Evolutionary conservation across 305 asterid genomes (phyloP).

Genomic region (Rubia tinctorum): DNA sequence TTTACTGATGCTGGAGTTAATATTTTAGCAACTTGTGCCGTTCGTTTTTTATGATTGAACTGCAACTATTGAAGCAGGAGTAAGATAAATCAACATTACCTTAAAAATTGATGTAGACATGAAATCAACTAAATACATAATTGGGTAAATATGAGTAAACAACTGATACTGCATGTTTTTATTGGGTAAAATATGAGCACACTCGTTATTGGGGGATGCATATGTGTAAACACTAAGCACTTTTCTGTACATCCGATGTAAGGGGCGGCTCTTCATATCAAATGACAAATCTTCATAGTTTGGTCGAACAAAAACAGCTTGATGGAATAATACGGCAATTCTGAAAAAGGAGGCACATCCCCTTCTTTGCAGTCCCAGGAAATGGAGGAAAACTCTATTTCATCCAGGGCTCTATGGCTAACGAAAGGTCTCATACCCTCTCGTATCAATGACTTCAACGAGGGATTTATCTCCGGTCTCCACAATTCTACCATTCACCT

Average conservation of each 20-base stretch:
- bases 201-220: background rate
- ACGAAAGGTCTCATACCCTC: slow-evolving; percentile 76
- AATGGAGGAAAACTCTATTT: background rate
- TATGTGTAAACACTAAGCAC: background rate
- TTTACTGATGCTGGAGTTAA: background rate
- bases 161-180: background rate
- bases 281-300: background rate
- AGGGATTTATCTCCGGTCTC: slow-evolving; percentile 78
- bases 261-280: background rate
- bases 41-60: background rate
- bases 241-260: background rate
- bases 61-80: too few species aligned
- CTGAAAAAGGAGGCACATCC: background rate
- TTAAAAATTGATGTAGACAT: too few species aligned
- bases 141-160: background rate
- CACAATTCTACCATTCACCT: slow-evolving; percentile 89
- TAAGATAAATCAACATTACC: too few species aligned
- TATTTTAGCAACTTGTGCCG: background rate
- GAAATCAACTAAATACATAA: background rate
- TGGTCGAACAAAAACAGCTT: slow-evolving; percentile 4
- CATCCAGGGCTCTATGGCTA: slow-evolving; percentile 8
- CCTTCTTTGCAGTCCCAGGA: background rate
- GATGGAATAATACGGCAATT: slow-evolving; percentile 4
- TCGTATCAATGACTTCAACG: slow-evolving; percentile 69
- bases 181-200: background rate